These are phyloP conservation scores for Talaromyces sp. DNA, from an alignment of 2,329 filamentous ascomycete genomes.

Conservation along the genomic window DNA sequence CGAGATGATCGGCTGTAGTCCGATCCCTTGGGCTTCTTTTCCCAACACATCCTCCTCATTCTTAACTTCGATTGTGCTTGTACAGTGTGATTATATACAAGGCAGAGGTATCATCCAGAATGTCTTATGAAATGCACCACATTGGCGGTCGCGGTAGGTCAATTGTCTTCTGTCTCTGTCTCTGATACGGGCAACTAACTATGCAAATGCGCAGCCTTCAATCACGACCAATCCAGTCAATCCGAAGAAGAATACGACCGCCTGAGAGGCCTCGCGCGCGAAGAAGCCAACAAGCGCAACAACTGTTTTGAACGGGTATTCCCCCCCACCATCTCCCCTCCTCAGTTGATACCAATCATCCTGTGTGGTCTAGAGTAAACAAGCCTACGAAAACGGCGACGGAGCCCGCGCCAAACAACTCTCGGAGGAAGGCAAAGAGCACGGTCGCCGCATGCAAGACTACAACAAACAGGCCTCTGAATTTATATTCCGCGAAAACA, in stretches of 20 bases:
- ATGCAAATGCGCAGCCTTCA: conserved; percentile 56
- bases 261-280: conserved; percentile 75
- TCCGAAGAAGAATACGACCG: conserved; percentile 85
- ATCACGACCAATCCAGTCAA: conserved; percentile 63
- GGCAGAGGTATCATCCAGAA: not conserved
- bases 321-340: too few species aligned
- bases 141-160: conserved; percentile 16
- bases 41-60: not conserved
- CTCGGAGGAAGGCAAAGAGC: conserved; percentile 78
- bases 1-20: not conserved
- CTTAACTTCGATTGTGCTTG: not conserved
- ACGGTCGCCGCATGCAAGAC: conserved; percentile 78
- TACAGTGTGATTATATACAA: not conserved
- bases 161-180: not conserved
- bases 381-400: conserved; percentile 81
- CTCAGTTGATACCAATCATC: not conserved
- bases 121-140: conserved; percentile 19
- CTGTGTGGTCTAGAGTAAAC: conserved; percentile 55
- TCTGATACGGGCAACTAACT: not conserved
- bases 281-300: conserved; percentile 74
- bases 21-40: not conserved
- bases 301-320: conserved; percentile 71
- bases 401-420: conserved; percentile 78
- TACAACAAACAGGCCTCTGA: conserved; percentile 91
- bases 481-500: conserved; percentile 94